Base-by-base conservation (phyloP, 306 rosid species). In the Lathyrus oleraceus region DNA sequence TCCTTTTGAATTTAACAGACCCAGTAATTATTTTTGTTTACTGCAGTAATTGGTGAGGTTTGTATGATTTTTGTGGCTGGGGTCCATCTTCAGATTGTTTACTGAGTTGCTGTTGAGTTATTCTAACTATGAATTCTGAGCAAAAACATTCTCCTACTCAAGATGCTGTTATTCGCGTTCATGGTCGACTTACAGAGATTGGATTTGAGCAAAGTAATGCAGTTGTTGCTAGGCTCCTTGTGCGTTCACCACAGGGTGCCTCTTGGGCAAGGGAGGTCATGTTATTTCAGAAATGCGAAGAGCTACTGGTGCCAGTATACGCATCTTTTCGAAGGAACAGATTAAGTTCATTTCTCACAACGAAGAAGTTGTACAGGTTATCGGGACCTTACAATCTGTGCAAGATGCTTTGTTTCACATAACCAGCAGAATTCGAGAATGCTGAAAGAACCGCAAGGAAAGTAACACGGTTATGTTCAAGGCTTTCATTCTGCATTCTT, bases 331-430 rank as follows among this genome's bases (percentile, higher is more conserved):
- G 0, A 89, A 85, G 76, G 97, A 91, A 64, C 96, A 87, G 65
- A 74, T 76, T 62, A 88, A 88, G 64, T 73, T 66, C 74, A 83
- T 82, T 42, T 78, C 85, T 74, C 88, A 72, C 2, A 84, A 75
- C 77, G 88, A 87, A 30, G 96, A 91, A 81, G 84, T 91, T 73
- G 97, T 91, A 53, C 97, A 91, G 97, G 97, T 91, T 69, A 81
- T 75, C 58, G 97, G 97, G 69, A 84, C 66, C 76, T 25, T 84
- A 61, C 93, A 84, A 63, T 85, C 86, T 65, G 97, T 91, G 39
- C 97, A 87, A 82, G 97, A 88, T 71, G 97, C 97, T 32, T 81
- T 91, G 78, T 91, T 84, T 87, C 97, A 88, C 64, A 84, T 91
- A 78, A 91, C 96, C 60, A 53, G 89, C 70, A 82, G 96, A 54